Percentiles rank a stretch among this genome's conserved stretches.
These are phyloP conservation scores for Trichophyton simii DNA, from an alignment of 2,329 filamentous ascomycete species.

Conservation along the genomic window DNA sequence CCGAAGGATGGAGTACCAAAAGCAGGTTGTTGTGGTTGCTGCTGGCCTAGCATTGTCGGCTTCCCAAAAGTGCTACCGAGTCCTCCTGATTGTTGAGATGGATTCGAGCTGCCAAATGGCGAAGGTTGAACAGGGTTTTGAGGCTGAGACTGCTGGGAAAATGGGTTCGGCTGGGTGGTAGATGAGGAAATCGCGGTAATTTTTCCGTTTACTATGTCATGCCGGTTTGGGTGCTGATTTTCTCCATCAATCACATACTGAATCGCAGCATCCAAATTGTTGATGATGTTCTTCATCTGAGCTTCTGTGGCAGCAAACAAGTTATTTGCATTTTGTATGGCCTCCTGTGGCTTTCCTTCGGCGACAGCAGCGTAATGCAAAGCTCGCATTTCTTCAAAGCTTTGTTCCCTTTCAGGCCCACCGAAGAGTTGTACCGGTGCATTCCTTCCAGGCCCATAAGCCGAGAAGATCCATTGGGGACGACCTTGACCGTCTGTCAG, in stretches of 20 bases:
- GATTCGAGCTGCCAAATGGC: background rate
- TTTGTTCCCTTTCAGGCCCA: constrained; percentile 65
- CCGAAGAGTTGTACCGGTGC: constrained; percentile 75
- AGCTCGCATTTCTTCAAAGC: constrained; percentile 73
- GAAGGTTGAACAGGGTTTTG: constrained; percentile 3
- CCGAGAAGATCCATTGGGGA: constrained; percentile 75
- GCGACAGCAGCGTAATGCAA: constrained; percentile 54
- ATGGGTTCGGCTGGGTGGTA: constrained; percentile 14
- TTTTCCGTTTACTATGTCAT: constrained; percentile 39
- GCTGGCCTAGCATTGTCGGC: constrained; percentile 26
- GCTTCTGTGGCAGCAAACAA: constrained; percentile 53
- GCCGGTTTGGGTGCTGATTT: constrained; percentile 62
- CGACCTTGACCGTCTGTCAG: constrained; percentile 49
- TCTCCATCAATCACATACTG: constrained; percentile 54
- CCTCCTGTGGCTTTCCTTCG: constrained; percentile 46
- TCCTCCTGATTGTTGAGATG: background rate
- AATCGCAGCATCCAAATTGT: constrained; percentile 58
- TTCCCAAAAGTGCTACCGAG: constrained; percentile 30
- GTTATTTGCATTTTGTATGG: constrained; percentile 39
- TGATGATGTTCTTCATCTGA: constrained; percentile 59
- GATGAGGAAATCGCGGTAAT: background rate
- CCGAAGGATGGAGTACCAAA: constrained; percentile 5
- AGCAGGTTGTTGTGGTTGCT: constrained; percentile 14
- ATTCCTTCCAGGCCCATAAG: constrained; percentile 66
- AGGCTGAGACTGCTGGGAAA: constrained; percentile 19